Evolutionary conservation across 2,329 filamentous ascomycete species (phyloP).

Genomic region (Aspergillus felis): DNA sequence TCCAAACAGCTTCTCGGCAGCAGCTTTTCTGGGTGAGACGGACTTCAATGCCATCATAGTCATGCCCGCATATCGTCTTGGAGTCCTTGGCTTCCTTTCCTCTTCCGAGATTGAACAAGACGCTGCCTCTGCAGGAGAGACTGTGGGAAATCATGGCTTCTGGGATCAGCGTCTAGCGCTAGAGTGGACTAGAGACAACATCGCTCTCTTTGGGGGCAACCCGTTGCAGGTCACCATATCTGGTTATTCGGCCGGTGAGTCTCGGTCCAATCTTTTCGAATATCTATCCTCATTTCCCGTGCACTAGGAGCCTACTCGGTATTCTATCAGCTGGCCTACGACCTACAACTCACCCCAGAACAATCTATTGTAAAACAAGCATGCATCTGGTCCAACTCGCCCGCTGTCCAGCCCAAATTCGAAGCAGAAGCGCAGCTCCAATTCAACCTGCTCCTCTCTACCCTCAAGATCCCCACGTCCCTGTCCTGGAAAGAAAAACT

Average conservation of each 20-base stretch:
- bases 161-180: conserved; percentile 56
- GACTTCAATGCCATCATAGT: conserved; percentile 50
- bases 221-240: conserved; percentile 49
- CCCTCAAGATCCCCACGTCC: conserved; percentile 41
- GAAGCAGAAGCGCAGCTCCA: conserved; percentile 47
- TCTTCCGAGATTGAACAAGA: conserved; percentile 46
- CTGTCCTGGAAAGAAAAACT: conserved; percentile 45
- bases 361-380: conserved; percentile 49
- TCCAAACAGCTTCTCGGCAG: conserved; percentile 46
- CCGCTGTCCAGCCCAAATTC: conserved; percentile 51
- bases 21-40: conserved; percentile 48
- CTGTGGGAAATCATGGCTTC: conserved; percentile 51
- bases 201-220: conserved; percentile 51
- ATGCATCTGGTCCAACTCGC: conserved; percentile 53
- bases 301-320: conserved; percentile 49
- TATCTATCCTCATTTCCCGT: not conserved
- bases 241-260: conserved; percentile 52
- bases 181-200: conserved; percentile 53
- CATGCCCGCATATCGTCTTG: conserved; percentile 54
- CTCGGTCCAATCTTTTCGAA: not conserved
- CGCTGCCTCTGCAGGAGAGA: conserved; percentile 33
- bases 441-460: conserved; percentile 48
- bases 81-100: conserved; percentile 55
- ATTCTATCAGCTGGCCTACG: conserved; percentile 56
- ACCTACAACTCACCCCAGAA: conserved; percentile 46